These are phyloP conservation scores for Penicillium herquei DNA, from an alignment of 495 filamentous ascomycete species.

Conservation along the genomic window DNA sequence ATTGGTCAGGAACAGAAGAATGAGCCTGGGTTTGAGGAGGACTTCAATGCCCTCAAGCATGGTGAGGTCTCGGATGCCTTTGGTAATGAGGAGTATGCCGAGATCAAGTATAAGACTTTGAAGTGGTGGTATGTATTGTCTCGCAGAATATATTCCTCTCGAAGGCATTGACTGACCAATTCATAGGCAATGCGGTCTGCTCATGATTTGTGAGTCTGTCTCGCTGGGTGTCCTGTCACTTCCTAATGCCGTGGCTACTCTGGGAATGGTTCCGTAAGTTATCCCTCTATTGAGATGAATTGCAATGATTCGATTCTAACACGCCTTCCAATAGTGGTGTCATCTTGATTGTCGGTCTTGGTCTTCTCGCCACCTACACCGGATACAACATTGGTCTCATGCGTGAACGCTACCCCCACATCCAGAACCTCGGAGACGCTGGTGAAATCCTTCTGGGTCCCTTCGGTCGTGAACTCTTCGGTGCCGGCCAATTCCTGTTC, in stretches of 20 bases:
- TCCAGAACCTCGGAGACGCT: constrained; percentile 68
- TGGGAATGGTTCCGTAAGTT: constrained; percentile 56
- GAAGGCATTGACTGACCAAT: neutral
- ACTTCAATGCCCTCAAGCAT: constrained; percentile 37
- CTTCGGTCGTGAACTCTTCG: constrained; percentile 64
- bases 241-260: constrained; percentile 58
- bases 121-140: constrained; percentile 42
- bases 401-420: constrained; percentile 62
- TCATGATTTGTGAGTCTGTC: constrained; percentile 71
- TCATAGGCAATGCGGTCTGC: constrained; percentile 37
- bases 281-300: neutral
- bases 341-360: constrained; percentile 62
- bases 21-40: constrained; percentile 20
- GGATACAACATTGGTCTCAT: constrained; percentile 75
- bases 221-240: constrained; percentile 68
- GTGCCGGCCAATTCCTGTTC: constrained; percentile 64
- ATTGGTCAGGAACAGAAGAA: constrained; percentile 16
- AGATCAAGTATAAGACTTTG: constrained; percentile 48
- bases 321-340: constrained; percentile 33
- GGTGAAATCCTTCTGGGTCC: constrained; percentile 38
- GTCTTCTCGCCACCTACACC: constrained; percentile 71
- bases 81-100: constrained; percentile 42
- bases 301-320: neutral
- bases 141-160: neutral
- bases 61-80: constrained; percentile 38